Percentiles rank a stretch among this genome's conserved stretches.
Conservation (phyloP, 768 basidiomycete species). For the Clitopilus hobsonii region DNA sequence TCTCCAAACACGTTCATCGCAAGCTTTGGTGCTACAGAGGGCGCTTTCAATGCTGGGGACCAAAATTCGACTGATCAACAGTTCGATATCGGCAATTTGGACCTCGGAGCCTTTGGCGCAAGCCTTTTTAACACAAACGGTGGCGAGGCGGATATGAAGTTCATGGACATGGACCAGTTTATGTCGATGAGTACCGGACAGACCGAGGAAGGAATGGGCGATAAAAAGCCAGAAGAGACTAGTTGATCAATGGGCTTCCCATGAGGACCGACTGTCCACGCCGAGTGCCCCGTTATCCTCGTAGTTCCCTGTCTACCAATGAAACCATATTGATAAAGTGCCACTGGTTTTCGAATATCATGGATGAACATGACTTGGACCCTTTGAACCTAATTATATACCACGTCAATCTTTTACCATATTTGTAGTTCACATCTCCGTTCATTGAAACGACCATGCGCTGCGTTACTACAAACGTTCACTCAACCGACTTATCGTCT, state of each 20-base stretch:
- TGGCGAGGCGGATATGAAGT: constrained; percentile 36
- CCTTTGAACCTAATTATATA: not conserved
- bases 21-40: constrained; percentile 29
- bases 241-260: not conserved
- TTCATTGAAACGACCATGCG: not conserved
- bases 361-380: not conserved
- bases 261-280: not conserved
- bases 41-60: constrained; percentile 12
- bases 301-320: not conserved
- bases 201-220: constrained; percentile 29
- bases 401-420: not conserved
- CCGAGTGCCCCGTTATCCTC: no score
- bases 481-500: not conserved
- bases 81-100: constrained; percentile 48
- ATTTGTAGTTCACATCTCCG: not conserved
- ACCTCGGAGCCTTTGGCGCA: constrained; percentile 38
- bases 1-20: constrained; percentile 39
- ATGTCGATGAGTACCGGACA: constrained; percentile 15
- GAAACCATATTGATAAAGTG: not conserved
- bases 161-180: constrained; percentile 54
- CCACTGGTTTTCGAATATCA: no score
- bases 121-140: constrained; percentile 37
- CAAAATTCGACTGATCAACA: constrained; percentile 16
- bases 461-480: not conserved
- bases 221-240: constrained; percentile 9